phyloP scores from a whole-genome alignment of 306 rosid genomes.

The Citrullus amarus region DNA sequence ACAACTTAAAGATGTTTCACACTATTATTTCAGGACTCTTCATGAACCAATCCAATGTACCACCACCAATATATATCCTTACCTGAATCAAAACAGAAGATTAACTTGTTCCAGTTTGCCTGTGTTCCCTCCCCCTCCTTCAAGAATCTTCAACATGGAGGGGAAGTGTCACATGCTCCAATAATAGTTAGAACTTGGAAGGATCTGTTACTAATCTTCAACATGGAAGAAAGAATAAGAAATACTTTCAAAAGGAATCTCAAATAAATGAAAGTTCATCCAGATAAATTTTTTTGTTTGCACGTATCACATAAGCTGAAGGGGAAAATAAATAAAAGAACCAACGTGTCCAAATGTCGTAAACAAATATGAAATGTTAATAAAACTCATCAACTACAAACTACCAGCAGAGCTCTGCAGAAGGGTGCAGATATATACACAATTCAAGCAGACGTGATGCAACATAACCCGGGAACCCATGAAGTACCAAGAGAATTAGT shows the following conservation, averaged over 20 bases:
- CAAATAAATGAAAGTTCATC: slow-evolving; percentile 8
- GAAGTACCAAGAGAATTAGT: slow-evolving; percentile 8
- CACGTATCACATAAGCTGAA: slow-evolving; percentile 13
- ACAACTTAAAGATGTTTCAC: not conserved
- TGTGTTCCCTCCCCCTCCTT: not conserved
- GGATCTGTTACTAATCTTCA: slow-evolving; percentile 2
- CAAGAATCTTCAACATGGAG: not conserved
- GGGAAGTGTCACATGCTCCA: not conserved
- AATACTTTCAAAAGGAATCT: not conserved
- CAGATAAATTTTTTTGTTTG: slow-evolving; percentile 1
- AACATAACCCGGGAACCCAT: not conserved
- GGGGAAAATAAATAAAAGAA: slow-evolving; percentile 11
- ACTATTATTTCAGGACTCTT: too few relatives aligned
- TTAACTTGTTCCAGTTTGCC: not conserved
- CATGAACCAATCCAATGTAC: not conserved
- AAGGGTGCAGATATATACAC: slow-evolving; percentile 14
- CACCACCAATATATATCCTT: not conserved
- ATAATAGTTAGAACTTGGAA: not conserved
- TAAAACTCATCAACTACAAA: slow-evolving; percentile 10
- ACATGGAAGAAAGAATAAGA: not conserved
- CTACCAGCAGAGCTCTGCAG: slow-evolving; percentile 13
- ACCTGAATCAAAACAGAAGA: not conserved
- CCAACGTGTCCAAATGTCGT: slow-evolving; percentile 1
- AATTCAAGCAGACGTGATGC: slow-evolving; percentile 5
- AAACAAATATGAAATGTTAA: slow-evolving; percentile 10